Conservation (phyloP, 805 yeast species). For the Saccharomycopsis sp. region DNA sequence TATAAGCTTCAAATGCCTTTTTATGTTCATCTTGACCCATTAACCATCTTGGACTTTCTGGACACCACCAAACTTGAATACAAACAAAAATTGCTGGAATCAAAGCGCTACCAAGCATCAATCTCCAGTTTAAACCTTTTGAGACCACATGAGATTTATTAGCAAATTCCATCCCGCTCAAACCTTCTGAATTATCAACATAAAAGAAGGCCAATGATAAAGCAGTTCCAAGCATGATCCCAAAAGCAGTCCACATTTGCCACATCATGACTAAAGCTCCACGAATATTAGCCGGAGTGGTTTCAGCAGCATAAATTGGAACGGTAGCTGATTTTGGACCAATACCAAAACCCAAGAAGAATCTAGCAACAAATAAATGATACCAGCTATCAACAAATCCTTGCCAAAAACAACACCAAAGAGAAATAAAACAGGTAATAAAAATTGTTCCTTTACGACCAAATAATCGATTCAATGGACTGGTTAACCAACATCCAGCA, state of each 20-base stretch:
- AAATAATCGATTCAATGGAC: conserved; percentile 41
- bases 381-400: conserved; percentile 57
- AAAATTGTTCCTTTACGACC: conserved; percentile 64
- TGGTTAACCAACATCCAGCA: conserved; percentile 56
- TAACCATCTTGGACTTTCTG: conserved; percentile 71
- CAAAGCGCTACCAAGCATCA: conserved; percentile 60
- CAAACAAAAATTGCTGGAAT: conserved; percentile 54
- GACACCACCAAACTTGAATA: conserved; percentile 53
- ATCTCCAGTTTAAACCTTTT: conserved; percentile 49
- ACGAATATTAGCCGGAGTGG: conserved; percentile 50
- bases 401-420: conserved; percentile 58
- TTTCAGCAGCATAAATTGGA: conserved; percentile 61
- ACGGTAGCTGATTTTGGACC: conserved; percentile 74
- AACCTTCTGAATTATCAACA: conserved; percentile 29
- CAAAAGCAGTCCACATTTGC: conserved; percentile 69
- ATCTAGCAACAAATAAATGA: conserved; percentile 57
- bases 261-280: conserved; percentile 66
- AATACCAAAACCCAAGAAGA: conserved; percentile 54
- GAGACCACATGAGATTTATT: conserved; percentile 1
- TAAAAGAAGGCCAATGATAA: conserved; percentile 52
- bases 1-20: conserved; percentile 46
- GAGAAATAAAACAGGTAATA: conserved; percentile 50
- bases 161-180: conserved; percentile 21
- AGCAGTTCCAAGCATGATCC: conserved; percentile 64
- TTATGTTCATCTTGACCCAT: conserved; percentile 58